phyloP scores from a whole-genome alignment of 148 eudicot genomes.

The Rhododendron henanense region DNA sequence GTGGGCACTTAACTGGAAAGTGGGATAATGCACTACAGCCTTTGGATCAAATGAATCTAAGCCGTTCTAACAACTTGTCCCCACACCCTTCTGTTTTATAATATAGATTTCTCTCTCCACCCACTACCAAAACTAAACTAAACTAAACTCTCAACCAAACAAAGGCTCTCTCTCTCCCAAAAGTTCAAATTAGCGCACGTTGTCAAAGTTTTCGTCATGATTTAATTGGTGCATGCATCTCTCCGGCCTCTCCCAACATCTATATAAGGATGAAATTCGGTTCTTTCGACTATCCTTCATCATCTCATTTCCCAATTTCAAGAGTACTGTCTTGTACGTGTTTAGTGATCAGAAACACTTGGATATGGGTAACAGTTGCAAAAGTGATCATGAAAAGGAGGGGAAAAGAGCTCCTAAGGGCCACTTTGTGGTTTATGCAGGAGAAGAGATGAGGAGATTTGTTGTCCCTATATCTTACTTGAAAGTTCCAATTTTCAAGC shows the following conservation, averaged over 20 bases:
- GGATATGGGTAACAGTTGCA: slow-evolving; percentile 4
- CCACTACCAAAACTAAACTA: no score
- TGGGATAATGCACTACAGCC: no score
- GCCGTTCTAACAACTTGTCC: no score
- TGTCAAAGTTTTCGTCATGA: neutral
- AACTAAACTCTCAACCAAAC: no score
- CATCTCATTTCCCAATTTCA: neutral
- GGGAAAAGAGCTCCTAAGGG: slow-evolving; percentile 45
- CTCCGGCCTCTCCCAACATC: neutral
- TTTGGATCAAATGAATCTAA: no score
- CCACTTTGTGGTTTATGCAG: slow-evolving; percentile 73
- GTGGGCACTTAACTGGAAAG: no score
- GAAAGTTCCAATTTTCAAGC: slow-evolving; percentile 33
- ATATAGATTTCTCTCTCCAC: no score
- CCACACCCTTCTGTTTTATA: no score
- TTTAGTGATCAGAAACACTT: neutral
- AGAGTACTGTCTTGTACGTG: neutral
- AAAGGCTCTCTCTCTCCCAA: neutral
- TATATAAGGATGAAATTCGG: neutral
- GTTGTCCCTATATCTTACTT: slow-evolving; percentile 45
- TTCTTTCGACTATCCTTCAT: neutral
- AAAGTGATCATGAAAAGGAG: neutral
- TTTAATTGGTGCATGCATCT: neutral
- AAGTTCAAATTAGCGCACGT: neutral
- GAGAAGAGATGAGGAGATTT: slow-evolving; percentile 36